A percentile compares a stretch with the other conserved stretches of the same genome.
Conservation (phyloP, 306 rosid species). For the Cicer chorassanicum region DNA sequence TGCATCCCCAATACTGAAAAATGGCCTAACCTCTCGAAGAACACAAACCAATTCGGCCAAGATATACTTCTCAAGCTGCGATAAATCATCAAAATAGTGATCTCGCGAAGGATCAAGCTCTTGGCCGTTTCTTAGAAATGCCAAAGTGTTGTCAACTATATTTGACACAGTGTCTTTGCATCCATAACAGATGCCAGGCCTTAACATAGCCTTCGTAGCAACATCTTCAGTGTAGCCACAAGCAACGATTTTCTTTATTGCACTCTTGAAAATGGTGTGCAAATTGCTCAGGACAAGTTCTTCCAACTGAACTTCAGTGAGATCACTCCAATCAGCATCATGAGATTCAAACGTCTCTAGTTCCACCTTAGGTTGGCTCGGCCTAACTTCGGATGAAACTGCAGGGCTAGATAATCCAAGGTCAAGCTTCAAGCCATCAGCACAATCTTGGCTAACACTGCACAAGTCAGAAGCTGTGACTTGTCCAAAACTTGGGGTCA, state of each 20-base stretch:
- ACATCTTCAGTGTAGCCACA: slow-evolving; percentile 82
- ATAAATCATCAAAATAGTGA: slow-evolving; percentile 75
- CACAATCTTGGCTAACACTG: slow-evolving; percentile 58
- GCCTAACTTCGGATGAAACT: slow-evolving; percentile 54
- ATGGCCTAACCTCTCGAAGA: slow-evolving; percentile 87
- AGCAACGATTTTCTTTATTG: slow-evolving; percentile 68
- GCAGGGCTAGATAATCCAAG: slow-evolving; percentile 69
- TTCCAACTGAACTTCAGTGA: slow-evolving; percentile 79
- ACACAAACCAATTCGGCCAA: slow-evolving; percentile 90
- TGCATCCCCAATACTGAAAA: slow-evolving; percentile 90
- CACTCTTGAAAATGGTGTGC: slow-evolving; percentile 74
- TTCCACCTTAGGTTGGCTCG: slow-evolving; percentile 64
- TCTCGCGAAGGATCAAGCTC: slow-evolving; percentile 80
- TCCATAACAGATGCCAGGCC: slow-evolving; percentile 88
- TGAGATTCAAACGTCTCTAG: slow-evolving; percentile 65
- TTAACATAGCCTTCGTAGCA: slow-evolving; percentile 74
- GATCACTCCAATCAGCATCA: slow-evolving; percentile 88
- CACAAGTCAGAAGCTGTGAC: slow-evolving; percentile 58
- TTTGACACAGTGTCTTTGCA: slow-evolving; percentile 81
- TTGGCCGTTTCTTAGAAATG: slow-evolving; percentile 75
- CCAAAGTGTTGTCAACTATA: slow-evolving; percentile 75
- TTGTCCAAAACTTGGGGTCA: slow-evolving; percentile 56
- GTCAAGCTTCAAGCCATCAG: slow-evolving; percentile 81
- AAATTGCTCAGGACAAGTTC: slow-evolving; percentile 75
- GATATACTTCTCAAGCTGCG: slow-evolving; percentile 83